A percentile compares a stretch with the other conserved stretches of the same genome.
Conservation (phyloP, 805 yeast genomes). For the Blastobotrys robertii region DNA sequence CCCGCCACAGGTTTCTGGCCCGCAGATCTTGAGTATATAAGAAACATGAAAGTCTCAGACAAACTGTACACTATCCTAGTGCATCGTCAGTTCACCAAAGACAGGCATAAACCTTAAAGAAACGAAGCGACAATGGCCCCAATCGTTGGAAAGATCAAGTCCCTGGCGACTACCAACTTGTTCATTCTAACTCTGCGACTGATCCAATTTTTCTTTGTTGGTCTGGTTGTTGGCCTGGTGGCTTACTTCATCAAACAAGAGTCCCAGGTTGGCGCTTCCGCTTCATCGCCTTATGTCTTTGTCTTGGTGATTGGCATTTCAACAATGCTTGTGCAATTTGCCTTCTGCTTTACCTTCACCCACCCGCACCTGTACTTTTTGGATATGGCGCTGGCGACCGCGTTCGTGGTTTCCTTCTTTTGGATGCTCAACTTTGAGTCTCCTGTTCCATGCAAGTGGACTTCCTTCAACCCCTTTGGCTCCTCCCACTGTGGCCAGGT, state of each 20-base stretch:
- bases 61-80: no score
- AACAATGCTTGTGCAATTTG: constrained; percentile 20
- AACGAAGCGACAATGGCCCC: no score
- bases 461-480: constrained; percentile 23
- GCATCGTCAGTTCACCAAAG: no score
- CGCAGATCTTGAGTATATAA: no score
- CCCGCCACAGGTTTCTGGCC: no score
- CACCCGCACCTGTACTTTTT: constrained; percentile 17
- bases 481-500: constrained; percentile 19
- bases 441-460: constrained; percentile 20
- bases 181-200: constrained; percentile 18
- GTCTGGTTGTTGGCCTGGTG: constrained; percentile 21
- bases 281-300: constrained; percentile 21
- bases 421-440: constrained; percentile 19
- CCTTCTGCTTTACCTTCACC: constrained; percentile 20
- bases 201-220: constrained; percentile 24
- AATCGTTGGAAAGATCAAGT: constrained; percentile 7
- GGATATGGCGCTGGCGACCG: constrained; percentile 19
- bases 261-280: constrained; percentile 8
- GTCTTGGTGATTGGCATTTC: constrained; percentile 17
- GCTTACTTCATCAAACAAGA: constrained; percentile 18
- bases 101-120: no score
- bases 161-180: constrained; percentile 21
- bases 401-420: constrained; percentile 16
- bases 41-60: no score